Evolutionary conservation across 768 basidiomycete species (phyloP), one percentile per base, ranked within the genome.

Genomic region (Xerocomellus intermedius): DNA sequence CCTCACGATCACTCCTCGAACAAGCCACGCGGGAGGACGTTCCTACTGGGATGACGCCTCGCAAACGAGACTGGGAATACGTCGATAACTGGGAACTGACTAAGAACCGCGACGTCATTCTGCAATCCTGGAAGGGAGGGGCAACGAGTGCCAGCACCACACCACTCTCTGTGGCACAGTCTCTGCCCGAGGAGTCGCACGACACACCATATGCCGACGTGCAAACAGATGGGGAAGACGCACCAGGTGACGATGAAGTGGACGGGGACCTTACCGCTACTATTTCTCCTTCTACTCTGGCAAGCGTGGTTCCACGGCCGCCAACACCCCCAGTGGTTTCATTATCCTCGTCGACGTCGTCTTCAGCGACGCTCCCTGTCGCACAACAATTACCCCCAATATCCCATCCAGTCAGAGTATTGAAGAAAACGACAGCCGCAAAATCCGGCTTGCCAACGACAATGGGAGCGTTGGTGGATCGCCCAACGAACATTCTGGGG

Each of bases 51-150:
- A 72, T 73, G 50, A 94, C 91, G 4, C 92, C 92, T 35, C 82
- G 82, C 43, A 92, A 90, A 75, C 84, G 88, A 32, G 69, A 72
- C 30, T 88, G 87, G 84, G 75, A 86, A 56, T 86, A 86, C 56
- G 75, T 77, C 7, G 86, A 88, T 58, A 71, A 82, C 47, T 93
- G 91, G 89, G 79, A 83, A 39, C 71, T 89, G 54, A 90, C 89
- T 7, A 75, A 81, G 56, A 77, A 73, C 52, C 81, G 91, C 26
- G 82, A 86, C 4, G 73, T 76, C 7, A 69, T 94, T 28, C 61
- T 94, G 44, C 74, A 75, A 41, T 72, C 75, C 36, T 82, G 82
- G 79, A 75, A 75, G 66, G 73, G 73, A 47, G 70, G 67, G 8
- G 67, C 70, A 9, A 42, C 56, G 22, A 69, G 62, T 6, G 64